Conservation (phyloP, 225 moss, liverwort and hornwort genomes). For the Asterella californica region DNA sequence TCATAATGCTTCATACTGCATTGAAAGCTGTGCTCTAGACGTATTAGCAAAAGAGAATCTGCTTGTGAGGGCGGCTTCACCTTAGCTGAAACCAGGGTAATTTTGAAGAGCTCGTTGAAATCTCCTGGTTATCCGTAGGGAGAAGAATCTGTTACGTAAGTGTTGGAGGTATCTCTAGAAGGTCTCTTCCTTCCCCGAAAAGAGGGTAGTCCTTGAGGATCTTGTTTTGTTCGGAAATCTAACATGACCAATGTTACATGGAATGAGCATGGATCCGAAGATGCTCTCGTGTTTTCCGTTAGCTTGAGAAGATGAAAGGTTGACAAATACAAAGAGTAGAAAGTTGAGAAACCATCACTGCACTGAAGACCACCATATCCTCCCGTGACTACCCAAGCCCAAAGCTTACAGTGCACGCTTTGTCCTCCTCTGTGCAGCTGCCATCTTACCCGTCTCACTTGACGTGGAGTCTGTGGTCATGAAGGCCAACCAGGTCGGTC, state of each 20-base stretch:
- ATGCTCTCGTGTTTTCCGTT: slow-evolving; percentile 2
- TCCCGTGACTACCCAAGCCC: not conserved
- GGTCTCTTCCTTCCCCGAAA: not conserved
- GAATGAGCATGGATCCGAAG: not conserved
- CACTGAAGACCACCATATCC: not conserved
- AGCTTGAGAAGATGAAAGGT: not conserved
- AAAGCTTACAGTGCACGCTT: slow-evolving; percentile 6
- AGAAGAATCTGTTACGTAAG: not conserved
- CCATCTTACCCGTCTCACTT: not conserved
- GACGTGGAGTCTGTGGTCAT: not conserved
- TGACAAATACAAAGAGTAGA: slow-evolving; percentile 12
- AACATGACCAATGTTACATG: not conserved
- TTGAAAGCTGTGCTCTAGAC: not conserved
- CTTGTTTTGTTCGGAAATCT: not conserved
- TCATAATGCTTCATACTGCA: too few relatives aligned
- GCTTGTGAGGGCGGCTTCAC: not conserved
- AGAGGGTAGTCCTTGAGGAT: not conserved
- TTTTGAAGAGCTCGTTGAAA: not conserved
- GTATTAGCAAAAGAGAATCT: not conserved
- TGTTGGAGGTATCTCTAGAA: not conserved
- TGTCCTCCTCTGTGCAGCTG: not conserved
- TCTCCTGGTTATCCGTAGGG: not conserved
- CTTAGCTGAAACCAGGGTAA: not conserved
- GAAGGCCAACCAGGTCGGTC: not conserved
- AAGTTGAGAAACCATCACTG: slow-evolving; percentile 1